Base-by-base conservation (phyloP, 768 basidiomycete species). In the Leccinum variicolor region DNA sequence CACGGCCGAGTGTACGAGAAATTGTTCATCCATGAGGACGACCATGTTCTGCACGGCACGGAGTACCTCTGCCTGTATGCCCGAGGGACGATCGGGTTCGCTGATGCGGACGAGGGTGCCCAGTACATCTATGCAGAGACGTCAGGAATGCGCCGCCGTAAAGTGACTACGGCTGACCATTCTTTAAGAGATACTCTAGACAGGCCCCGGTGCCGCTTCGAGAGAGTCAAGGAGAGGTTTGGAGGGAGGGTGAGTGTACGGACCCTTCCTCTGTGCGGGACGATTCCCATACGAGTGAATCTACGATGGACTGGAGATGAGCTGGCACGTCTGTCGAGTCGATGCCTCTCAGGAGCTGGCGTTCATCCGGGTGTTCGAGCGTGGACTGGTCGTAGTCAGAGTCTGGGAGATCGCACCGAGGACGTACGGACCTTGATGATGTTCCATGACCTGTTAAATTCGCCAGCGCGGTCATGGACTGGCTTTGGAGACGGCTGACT, bases 31-130 rank as follows among this genome's bases (percentile, higher is more conserved):
- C 55, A 98, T 80, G 14, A 93, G 81, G 8, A 94, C 85, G 13
- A 98, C 88, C 82, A 97, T 90, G 64, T 93, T 93, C 64, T 92
- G 90, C 14, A 95, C 90, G 1, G 90, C 81, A 26, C 87, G 83
- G 33, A 98, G 79, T 13, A 96, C 92, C 68, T 94, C 90, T 43
- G 88, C 91, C 69, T 95, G 92, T 62, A 94, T 87, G n/a, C 94
- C 96, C 43, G 84, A 82, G 1, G 93, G 94, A 25, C 89, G 80
- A 70, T 98, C 94, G 1, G 81, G 71, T 67, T 94, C 89, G 66
- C 91, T 93, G 26, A 95, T 83, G 60, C 84, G 84, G 57, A 95
- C 96, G 10, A 98, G 86, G 1, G 84, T 84, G 1, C 87, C 86
- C 25, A 98, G 77, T 2, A 96, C 83, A 78, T 94, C 92, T 94